Evolutionary conservation across 1,139 yeast genomes (phyloP), one percentile per base, ranked within the genome.

Genomic region (Yamadazyma friedrichii): DNA sequence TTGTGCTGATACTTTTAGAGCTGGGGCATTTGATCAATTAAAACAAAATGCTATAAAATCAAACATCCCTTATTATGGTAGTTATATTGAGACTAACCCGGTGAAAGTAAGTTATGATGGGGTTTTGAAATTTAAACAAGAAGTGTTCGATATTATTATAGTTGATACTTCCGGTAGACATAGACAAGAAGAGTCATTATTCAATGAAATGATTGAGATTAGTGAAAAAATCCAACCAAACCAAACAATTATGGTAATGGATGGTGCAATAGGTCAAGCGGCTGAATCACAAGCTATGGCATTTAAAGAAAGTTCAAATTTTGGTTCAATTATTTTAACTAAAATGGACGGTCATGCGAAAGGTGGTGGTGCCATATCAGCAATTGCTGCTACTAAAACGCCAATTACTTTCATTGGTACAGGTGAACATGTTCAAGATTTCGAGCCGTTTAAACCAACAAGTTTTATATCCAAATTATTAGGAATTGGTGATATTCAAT

Each of bases 351-450:
- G 98, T 36, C 98, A 93, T 59, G 98, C 98, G 31, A 93, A 87
- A 65, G 98, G 98, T 61, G 98, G 98, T 68, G 98, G 98, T 73
- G 98, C 98, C 20, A 89, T 93, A 42, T 88, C 97, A 33, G 98
- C 98, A 0, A 98, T 93, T 41, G 98, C 98, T 1, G 95, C 97
- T 1, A 91, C 98, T 11, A 77, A 86, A 44, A 93, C 98, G 0
- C 98, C 98, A n/a, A 86, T 93, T 53, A 87, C 86, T 8, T 93
- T 93, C 59, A 93, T 93, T 44, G 98, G 98, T 76, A 91, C 98
- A 1, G 98, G 98, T 58, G 98, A 93, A 64, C 98, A 93, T 60
- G 86, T 91, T 36, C 88, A 86, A 43, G 98, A 93, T 61, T 78
- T 93, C 48, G 98, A 93, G 64, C 81, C 87, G 35, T 93, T 93